Percentiles rank a stretch among this genome's conserved stretches.
phyloP scores from a whole-genome alignment of 768 basidiomycete genomes.

The Botryobasidium botryosum region DNA sequence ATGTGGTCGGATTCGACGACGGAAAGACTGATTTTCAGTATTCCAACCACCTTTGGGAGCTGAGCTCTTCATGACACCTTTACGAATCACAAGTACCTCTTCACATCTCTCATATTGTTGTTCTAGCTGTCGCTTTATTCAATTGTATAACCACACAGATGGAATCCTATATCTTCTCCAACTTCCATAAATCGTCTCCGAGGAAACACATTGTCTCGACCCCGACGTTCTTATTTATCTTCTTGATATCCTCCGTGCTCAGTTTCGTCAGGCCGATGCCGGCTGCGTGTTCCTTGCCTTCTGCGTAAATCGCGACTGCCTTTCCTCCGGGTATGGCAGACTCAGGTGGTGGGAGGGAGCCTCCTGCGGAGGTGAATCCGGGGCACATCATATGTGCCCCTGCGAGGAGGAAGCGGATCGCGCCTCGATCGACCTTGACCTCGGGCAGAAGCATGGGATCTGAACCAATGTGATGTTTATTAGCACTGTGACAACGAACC shows the following conservation, averaged over 20 bases:
- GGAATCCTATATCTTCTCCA: conserved; percentile 36
- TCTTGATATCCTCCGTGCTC: conserved; percentile 76
- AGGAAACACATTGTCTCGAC: conserved; percentile 78
- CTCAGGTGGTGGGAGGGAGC: conserved; percentile 62
- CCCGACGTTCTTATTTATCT: conserved; percentile 75
- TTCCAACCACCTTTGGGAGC: conserved; percentile 10
- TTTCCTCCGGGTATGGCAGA: conserved; percentile 48
- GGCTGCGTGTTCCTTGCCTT: conserved; percentile 85
- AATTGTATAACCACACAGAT: neutral
- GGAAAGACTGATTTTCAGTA: conserved; percentile 4
- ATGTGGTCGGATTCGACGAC: conserved; percentile 6
- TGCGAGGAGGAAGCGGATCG: conserved; percentile 88
- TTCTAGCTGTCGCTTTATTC: neutral
- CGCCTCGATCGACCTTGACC: conserved; percentile 87
- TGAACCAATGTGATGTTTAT: conserved; percentile 23
- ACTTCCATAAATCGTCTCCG: conserved; percentile 75
- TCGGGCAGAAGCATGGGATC: conserved; percentile 83
- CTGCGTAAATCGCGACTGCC: conserved; percentile 83
- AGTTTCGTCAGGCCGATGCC: conserved; percentile 74
- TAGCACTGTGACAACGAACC: neutral
- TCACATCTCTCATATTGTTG: neutral
- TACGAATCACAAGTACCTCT: neutral
- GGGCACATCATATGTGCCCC: conserved; percentile 97
- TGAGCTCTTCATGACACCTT: conserved; percentile 3
- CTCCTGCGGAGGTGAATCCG: conserved; percentile 84